Evolutionary conservation across 2,329 filamentous ascomycete species (phyloP), one percentile per base, ranked within the genome.

Genomic region (Rutstroemia sp.): DNA sequence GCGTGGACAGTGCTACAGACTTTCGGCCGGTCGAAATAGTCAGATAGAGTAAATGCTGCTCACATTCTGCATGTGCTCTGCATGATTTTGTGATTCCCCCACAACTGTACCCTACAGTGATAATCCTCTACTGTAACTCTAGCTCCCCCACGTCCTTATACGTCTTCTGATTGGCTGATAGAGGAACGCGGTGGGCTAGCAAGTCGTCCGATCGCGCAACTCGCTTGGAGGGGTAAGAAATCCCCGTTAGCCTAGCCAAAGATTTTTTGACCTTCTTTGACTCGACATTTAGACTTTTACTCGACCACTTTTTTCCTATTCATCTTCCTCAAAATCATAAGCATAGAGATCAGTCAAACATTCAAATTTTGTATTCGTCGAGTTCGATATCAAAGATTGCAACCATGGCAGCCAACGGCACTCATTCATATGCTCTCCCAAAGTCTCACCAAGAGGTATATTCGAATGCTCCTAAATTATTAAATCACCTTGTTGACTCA

Each of bases 401-500:
- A 58, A 59, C 54, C 50, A 66, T 66, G 64, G 63, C 64, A 48
- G 17, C 52, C 30, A 34, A 34, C 30, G 30, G 30, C 12, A 34
- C 30, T 34, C 39, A 19, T 8, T 60, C 54, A 68, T 87, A 87
- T 76, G 83, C 84, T 66, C 78, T 87, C 56, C 78, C 84, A 60
- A 73, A 82, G 72, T 76, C 81, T 71, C 84, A 87, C 76, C 76
- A 81, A 75, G 82, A 85, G 68, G 82, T 84, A 71, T 70, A 79
- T 74, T 56, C 16, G n/a, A 17, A 47, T 25, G 7, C 16, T 37
- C 17, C 23, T 10, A 48, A 48, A 41, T 30, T 42, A n/a, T 34
- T 34, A 8, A 23, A 8, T 3, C 16, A 10, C 8, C 23, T 44
- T n/a, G 54, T 51, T 57, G 44, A 57, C 69, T 72, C 56, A 46